Evolutionary conservation across 176 grass and related monocot species (phyloP).

Genomic region (Zoysia pacifica): DNA sequence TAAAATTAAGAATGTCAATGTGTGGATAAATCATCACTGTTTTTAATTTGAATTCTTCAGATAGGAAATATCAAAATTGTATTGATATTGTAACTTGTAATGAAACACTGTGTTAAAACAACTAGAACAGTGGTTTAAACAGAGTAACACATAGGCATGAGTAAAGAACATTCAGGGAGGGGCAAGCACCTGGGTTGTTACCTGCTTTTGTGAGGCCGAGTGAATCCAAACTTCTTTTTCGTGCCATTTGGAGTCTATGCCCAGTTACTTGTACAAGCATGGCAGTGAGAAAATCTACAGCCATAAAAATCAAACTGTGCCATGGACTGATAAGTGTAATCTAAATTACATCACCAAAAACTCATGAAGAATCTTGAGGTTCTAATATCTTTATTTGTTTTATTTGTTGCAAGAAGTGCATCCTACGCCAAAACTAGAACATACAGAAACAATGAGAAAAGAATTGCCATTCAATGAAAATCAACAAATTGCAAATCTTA

Average conservation of each 20-base stretch:
- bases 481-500: background rate
- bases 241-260: constrained; percentile 59
- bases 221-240: constrained; percentile 56
- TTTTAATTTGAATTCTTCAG: constrained; percentile 6
- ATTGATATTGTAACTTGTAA: constrained; percentile 5
- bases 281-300: constrained; percentile 89
- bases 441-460: background rate
- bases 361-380: background rate
- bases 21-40: background rate
- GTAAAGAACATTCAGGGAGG: background rate
- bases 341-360: constrained; percentile 15
- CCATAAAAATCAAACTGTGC: constrained; percentile 97
- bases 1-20: background rate
- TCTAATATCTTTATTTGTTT: constrained; percentile 3
- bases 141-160: constrained; percentile 8
- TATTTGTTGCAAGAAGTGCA: constrained; percentile 2
- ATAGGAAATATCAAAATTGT: background rate
- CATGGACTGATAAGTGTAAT: constrained; percentile 59
- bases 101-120: constrained; percentile 18
- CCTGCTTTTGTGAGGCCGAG: constrained; percentile 62
- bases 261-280: constrained; percentile 84
- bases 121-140: constrained; percentile 1
- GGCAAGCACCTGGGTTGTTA: constrained; percentile 56
- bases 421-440: constrained; percentile 22
- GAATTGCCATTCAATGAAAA: background rate